Conservation (phyloP, 768 basidiomycete species). For the Chalciporus chontae region DNA sequence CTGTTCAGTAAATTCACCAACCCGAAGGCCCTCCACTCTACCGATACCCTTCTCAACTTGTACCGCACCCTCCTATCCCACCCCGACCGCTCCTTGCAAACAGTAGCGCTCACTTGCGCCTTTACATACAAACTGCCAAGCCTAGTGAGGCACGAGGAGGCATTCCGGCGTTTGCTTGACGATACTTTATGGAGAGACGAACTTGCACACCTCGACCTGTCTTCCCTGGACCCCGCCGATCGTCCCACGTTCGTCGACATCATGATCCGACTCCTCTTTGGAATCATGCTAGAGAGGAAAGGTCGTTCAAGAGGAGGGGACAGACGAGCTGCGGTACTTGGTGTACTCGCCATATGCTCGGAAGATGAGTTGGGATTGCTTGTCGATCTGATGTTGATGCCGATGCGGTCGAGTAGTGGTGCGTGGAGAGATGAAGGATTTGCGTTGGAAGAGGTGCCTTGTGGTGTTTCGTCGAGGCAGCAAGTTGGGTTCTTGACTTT, state of each 20-base stretch:
- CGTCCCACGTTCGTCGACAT: constrained; percentile 66
- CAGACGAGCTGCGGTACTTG: constrained; percentile 72
- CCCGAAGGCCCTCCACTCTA: constrained; percentile 81
- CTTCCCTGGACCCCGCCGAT: constrained; percentile 51
- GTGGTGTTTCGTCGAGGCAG: constrained; percentile 52
- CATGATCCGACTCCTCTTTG: constrained; percentile 77
- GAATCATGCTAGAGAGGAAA: constrained; percentile 78
- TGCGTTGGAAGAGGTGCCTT: constrained; percentile 25
- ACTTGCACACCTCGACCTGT: constrained; percentile 66
- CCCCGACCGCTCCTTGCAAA: constrained; percentile 78
- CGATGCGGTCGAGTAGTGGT: constrained; percentile 44
- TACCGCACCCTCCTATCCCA: constrained; percentile 80
- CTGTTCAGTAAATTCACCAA: constrained; percentile 89
- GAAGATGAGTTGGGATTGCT: constrained; percentile 73
- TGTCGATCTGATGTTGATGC: constrained; percentile 84
- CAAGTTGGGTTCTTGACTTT: constrained; percentile 82
- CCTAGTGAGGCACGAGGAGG: constrained; percentile 54
- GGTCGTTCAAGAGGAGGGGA: constrained; percentile 64
- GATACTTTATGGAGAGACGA: constrained; percentile 89
- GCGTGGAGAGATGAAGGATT: constrained; percentile 28
- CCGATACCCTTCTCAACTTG: constrained; percentile 58
- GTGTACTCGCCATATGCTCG: constrained; percentile 63
- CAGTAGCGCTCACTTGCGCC: constrained; percentile 70
- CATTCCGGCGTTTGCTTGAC: constrained; percentile 69
- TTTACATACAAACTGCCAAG: constrained; percentile 74